Conservation (phyloP, 768 basidiomycete species). For the Pholiota microspora region DNA sequence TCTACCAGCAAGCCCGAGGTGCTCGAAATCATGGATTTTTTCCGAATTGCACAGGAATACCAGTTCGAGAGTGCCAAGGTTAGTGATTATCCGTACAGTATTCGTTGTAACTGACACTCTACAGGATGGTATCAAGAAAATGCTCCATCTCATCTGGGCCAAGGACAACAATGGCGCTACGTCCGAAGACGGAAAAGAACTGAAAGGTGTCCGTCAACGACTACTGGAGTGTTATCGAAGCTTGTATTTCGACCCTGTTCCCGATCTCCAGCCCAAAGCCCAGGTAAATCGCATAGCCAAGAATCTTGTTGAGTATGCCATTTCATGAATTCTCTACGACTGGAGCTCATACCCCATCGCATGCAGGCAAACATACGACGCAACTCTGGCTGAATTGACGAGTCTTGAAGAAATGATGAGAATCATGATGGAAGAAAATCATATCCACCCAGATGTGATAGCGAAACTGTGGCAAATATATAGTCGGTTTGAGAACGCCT, state of each 20-base stretch:
- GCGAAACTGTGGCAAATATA: slow-evolving; percentile 96
- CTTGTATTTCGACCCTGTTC: slow-evolving; percentile 85
- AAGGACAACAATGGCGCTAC: slow-evolving; percentile 86
- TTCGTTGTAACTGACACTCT: not conserved
- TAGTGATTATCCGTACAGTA: slow-evolving; percentile 17
- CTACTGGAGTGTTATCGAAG: slow-evolving; percentile 86
- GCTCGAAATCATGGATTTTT: slow-evolving; percentile 86
- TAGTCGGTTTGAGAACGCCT: slow-evolving; percentile 50
- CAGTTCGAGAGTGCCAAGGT: slow-evolving; percentile 78
- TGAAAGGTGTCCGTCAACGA: slow-evolving; percentile 85
- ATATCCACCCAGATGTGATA: slow-evolving; percentile 82
- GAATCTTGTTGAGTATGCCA: slow-evolving; percentile 90
- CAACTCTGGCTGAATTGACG: slow-evolving; percentile 92
- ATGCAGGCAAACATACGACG: slow-evolving; percentile 80
- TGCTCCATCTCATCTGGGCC: slow-evolving; percentile 96
- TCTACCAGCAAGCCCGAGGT: slow-evolving; percentile 85
- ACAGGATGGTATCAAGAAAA: slow-evolving; percentile 87
- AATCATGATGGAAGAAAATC: slow-evolving; percentile 90
- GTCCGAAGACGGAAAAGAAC: slow-evolving; percentile 57
- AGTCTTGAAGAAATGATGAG: slow-evolving; percentile 96
- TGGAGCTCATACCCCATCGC: not conserved
- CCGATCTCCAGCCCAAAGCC: slow-evolving; percentile 73
- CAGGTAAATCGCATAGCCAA: slow-evolving; percentile 92
- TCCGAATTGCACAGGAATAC: slow-evolving; percentile 79
- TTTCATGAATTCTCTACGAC: not conserved